A percentile compares a stretch with the other conserved stretches of the same genome.
Evolutionary conservation across 805 yeast species (phyloP).

Genomic region (Ogataea henricii): DNA sequence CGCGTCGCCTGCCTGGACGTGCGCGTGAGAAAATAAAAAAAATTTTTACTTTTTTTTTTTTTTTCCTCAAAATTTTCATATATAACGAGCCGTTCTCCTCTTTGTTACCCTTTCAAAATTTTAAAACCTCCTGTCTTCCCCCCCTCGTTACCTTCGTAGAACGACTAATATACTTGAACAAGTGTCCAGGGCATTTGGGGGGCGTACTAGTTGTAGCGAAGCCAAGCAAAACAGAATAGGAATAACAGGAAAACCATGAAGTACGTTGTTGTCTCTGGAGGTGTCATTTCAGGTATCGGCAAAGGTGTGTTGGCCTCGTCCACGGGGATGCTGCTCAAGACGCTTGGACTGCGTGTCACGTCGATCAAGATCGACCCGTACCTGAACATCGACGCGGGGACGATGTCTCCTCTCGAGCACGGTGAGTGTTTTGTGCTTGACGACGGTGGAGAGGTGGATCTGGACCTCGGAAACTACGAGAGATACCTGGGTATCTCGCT

Average conservation of each 20-base stretch:
- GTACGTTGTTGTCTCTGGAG: constrained; percentile 99
- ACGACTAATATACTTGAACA: constrained; percentile 4
- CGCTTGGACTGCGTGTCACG: constrained; percentile 91
- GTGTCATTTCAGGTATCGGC: constrained; percentile 99
- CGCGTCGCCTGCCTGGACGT: not conserved
- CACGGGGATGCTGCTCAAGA: constrained; percentile 91
- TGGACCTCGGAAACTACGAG: constrained; percentile 97
- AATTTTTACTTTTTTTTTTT: not conserved
- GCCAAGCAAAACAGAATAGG: not conserved
- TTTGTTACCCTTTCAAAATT: not conserved
- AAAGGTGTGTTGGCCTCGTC: constrained; percentile 98
- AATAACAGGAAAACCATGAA: constrained; percentile 55
- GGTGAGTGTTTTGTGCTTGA: constrained; percentile 98
- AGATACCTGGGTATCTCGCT: constrained; percentile 92
- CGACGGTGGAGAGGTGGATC: constrained; percentile 99
- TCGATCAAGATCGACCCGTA: constrained; percentile 98
- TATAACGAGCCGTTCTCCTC: not conserved
- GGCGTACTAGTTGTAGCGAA: constrained; percentile 4
- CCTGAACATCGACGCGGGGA: constrained; percentile 99
- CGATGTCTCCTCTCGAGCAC: constrained; percentile 98
- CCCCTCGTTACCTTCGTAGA: constrained; percentile 14
- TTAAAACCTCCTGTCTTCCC: constrained; percentile 3
- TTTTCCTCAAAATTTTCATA: not conserved
- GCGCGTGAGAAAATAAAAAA: not conserved
- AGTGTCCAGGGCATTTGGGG: constrained; percentile 6